Evolutionary conservation across 805 yeast species (phyloP), one percentile per base, ranked within the genome.

Genomic region (Danielia oregonensis): DNA sequence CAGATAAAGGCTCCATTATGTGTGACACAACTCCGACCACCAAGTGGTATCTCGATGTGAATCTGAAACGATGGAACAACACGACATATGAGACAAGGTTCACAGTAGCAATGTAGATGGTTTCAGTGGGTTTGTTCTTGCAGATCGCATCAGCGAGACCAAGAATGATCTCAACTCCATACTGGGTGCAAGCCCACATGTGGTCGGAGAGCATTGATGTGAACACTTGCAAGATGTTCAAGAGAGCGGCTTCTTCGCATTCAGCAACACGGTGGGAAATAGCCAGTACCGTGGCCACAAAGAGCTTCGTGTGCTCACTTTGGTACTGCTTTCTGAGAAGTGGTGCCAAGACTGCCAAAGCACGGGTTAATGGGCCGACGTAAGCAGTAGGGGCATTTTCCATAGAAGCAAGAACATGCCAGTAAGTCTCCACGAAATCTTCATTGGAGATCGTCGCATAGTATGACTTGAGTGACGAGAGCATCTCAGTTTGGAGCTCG

Each of bases 11-110:
- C 30, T 63, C 71, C 52, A 91, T 57, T 31, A 81, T 57, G 3
- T 75, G 59, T 10, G 71, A 64, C 28, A 82, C 63, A 1, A 72
- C 54, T 1, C 65, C 47, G 6, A 76, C 61, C 3, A 87, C 45
- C 29, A 88, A 50, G 54, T 87, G 95, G 49, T 85, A 79, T 52
- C 97, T 76, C 24, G 80, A 77, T 0, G 81, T 68, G 13, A 89
- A 61, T 49, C 87, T 74, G 51, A 65, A 75, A 34, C 96, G 72
- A 48, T 86, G 93, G 50, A 71, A 71, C 17, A 86, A 60, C 6
- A 89, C 54, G 2, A 85, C 59, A 24, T 72, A 70, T 0, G 95
- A 79, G 17, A 83, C 46, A 0, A 78, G 59, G 35, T 72, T 74
- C 5, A 78, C 64, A 3, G 74, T 43, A 4, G 51, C 41, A 2